Conservation (phyloP, 1,284 basidiomycete species). For the Apiotrichum gamsii region DNA sequence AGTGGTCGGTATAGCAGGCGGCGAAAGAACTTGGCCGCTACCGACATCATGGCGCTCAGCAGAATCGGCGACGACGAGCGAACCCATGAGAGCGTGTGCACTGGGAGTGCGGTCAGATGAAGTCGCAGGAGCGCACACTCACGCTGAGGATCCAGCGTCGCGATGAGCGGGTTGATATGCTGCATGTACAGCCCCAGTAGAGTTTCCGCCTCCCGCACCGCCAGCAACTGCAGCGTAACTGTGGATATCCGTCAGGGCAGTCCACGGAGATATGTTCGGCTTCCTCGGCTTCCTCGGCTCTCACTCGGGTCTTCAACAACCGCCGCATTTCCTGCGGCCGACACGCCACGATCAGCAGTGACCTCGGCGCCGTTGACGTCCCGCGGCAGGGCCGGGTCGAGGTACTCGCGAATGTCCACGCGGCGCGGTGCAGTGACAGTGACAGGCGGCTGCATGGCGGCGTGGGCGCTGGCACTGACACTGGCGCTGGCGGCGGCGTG, state of each 20-base stretch:
- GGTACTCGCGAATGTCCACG: slow-evolving; percentile 1
- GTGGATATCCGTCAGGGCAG: neutral
- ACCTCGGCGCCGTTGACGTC: neutral
- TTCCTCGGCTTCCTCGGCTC: neutral
- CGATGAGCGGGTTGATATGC: slow-evolving; percentile 18
- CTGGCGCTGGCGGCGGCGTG: too few species aligned
- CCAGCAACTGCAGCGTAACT: slow-evolving; percentile 13
- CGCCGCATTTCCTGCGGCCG: neutral
- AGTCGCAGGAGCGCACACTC: too few species aligned
- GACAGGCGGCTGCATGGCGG: too few species aligned
- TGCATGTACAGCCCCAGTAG: slow-evolving; percentile 5
- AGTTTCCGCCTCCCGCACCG: slow-evolving; percentile 10
- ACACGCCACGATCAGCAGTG: neutral
- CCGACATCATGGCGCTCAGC: slow-evolving; percentile 11
- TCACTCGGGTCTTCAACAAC: slow-evolving; percentile 9
- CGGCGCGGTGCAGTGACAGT: neutral
- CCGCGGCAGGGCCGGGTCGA: neutral
- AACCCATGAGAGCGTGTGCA: slow-evolving; percentile 14
- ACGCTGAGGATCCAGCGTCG: slow-evolving; percentile 19
- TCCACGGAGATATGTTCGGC: too few species aligned
- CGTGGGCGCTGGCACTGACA: too few species aligned
- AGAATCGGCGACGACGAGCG: slow-evolving; percentile 6
- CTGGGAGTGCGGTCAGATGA: neutral
- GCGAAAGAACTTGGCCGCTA: slow-evolving; percentile 10
- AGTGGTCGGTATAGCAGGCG: slow-evolving; percentile 1